These are phyloP conservation scores for Psidium friedrichsthalianum DNA, from an alignment of 345 rosid genomes.

Conservation along the genomic window DNA sequence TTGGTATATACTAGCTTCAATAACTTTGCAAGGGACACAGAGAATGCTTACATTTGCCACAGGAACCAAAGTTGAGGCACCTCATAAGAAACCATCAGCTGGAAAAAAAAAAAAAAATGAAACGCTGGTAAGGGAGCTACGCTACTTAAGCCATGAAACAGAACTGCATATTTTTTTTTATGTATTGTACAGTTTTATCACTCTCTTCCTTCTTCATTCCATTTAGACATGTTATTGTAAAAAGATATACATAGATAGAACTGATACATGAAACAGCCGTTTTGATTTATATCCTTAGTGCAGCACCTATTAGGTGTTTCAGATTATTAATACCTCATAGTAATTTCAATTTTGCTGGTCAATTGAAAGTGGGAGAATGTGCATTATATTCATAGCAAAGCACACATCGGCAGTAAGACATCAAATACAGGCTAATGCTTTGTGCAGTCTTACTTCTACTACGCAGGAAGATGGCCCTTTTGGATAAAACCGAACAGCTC, in stretches of 20 bases:
- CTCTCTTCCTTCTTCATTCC: not conserved
- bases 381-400: not conserved
- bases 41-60: constrained; percentile 64
- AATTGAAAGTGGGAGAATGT: not conserved
- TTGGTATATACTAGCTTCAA: not conserved
- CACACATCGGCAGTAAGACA: not conserved
- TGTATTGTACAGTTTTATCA: not conserved
- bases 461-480: constrained; percentile 61
- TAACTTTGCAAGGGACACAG: not conserved
- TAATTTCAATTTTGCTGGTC: not conserved
- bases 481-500: constrained; percentile 77
- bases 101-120: constrained; percentile 16
- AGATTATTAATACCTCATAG: not conserved
- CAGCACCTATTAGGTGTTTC: not conserved
- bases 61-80: constrained; percentile 75
- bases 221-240: not conserved
- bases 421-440: not conserved
- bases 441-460: constrained; percentile 51
- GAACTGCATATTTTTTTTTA: not conserved
- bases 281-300: not conserved
- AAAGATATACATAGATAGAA: not conserved
- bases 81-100: constrained; percentile 92
- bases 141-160: not conserved
- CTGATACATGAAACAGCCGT: not conserved
- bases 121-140: not conserved